Evolutionary conservation across 495 filamentous ascomycete species (phyloP).

Genomic region (Penicillium simplicissimum): DNA sequence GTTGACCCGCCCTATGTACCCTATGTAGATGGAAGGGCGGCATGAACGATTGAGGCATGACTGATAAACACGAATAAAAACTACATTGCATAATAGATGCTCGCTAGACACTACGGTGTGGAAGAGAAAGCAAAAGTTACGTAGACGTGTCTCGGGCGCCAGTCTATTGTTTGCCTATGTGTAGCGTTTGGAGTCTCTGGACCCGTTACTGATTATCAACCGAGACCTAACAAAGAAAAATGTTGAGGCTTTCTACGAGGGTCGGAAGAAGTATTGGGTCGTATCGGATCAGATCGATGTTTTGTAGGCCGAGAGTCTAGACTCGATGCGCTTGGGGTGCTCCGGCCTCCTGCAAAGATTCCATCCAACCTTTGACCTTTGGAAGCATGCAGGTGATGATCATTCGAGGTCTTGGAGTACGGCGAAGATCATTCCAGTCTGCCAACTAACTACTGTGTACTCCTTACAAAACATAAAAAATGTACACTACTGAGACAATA

Average conservation of each 20-base stretch:
- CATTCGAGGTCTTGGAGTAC: neutral
- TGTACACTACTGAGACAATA: neutral
- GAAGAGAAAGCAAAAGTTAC: slow-evolving; percentile 7
- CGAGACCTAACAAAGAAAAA: neutral
- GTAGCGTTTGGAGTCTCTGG: too few relatives aligned
- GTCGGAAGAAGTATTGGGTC: neutral
- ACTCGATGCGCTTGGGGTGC: neutral
- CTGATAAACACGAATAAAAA: too few relatives aligned
- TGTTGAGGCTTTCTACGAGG: neutral
- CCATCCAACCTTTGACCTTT: too few relatives aligned
- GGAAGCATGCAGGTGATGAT: neutral
- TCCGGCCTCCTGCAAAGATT: too few relatives aligned
- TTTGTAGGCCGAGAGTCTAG: neutral
- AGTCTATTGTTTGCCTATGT: slow-evolving; percentile 7
- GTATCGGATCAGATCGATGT: neutral
- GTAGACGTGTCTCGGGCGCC: slow-evolving; percentile 13
- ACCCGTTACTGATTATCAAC: neutral
- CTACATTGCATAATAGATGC: too few relatives aligned
- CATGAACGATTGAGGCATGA: neutral
- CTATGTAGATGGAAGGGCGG: neutral
- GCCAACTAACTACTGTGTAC: neutral
- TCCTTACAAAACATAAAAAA: neutral
- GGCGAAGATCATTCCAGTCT: neutral
- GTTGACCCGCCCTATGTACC: neutral
- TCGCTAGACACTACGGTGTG: neutral